Base-by-base conservation (phyloP, 805 yeast genomes). In the Saccharomycopsis capsularis region DNA sequence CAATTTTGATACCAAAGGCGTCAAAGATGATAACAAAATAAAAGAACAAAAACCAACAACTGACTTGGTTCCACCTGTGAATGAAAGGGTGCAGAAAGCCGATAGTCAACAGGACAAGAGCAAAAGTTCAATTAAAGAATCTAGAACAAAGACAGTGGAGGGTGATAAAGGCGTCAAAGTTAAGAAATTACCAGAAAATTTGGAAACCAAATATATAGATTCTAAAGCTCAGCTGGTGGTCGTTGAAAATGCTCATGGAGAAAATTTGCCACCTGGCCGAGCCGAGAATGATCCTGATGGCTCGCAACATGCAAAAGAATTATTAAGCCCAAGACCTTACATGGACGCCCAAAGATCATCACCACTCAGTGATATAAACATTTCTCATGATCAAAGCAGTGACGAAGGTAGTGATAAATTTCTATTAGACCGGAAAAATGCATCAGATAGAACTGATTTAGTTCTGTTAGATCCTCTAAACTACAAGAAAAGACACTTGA, bases 311-410 rank as follows among this genome's bases (percentile, higher is more conserved):
- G 32, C 32, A 7, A 7, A 27, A 27, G 32, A 13, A 7, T 27
- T 7, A 27, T 13, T 13, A 27, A 27, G 32, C 32, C 13, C 32
- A 27, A 16, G 38, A 34, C 13, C 38, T 29, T 40, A 22, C 9
- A 25, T 29, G 15, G 48, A 37, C 11, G 32, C 15, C 11, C 37
- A 35, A 21, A 35, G 42, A 35, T 47, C 51, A n/a, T 50, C 53
- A 2, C 53, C 53, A 7, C 40, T 50, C 18, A 50, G 53, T 42
- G 53, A 50, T 13, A 36, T 50, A 15, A 37, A 35, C 38, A 23
- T 23, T 40, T 34, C 46, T 7, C 40, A 42, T 11, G 37, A 27
- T 34, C 23, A 21, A 21, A 36, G 21, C 22, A 39, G n/a, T 23
- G 32, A 43, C 24, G 46, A 40, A 18, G 35, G n/a, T n/a, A n/a